phyloP scores from a whole-genome alignment of 768 basidiomycete species.

The Pholiota microspora region DNA sequence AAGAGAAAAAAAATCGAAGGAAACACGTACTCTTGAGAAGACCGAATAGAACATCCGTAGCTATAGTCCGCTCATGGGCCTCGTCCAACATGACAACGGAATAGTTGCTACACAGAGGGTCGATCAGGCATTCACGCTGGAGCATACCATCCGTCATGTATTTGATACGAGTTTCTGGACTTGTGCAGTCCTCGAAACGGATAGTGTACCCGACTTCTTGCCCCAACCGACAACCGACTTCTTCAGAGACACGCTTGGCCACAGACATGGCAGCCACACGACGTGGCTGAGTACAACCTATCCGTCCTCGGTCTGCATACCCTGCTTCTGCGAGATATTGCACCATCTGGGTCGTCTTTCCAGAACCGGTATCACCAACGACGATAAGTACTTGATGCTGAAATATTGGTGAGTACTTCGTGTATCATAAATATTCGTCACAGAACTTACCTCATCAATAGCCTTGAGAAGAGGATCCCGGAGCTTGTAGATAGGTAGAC shows the following conservation, averaged over 20 bases:
- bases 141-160: conserved; percentile 99
- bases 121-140: conserved; percentile 93
- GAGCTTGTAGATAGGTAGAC: conserved; percentile 92
- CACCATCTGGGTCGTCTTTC: conserved; percentile 99
- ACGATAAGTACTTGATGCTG: conserved; percentile 98
- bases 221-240: conserved; percentile 95
- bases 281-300: conserved; percentile 98
- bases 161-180: conserved; percentile 98
- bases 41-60: conserved; percentile 98
- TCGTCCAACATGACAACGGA: conserved; percentile 98
- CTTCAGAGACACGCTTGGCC: conserved; percentile 97
- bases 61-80: conserved; percentile 96
- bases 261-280: conserved; percentile 99
- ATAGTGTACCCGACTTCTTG: conserved; percentile 99
- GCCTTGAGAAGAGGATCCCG: conserved; percentile 88
- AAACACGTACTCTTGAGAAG: conserved; percentile 76
- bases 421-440: not conserved
- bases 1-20: not conserved
- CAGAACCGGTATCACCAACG: conserved; percentile 97
- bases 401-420: conserved; percentile 16
- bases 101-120: conserved; percentile 90
- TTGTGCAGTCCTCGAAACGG: conserved; percentile 98
- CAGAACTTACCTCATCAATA: conserved; percentile 72
- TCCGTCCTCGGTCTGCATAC: conserved; percentile 84
- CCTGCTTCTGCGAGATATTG: conserved; percentile 97